A percentile compares a stretch with the other conserved stretches of the same genome.
Conservation (phyloP, 352 stramenopile species). For the Globisporangium polare region DNA sequence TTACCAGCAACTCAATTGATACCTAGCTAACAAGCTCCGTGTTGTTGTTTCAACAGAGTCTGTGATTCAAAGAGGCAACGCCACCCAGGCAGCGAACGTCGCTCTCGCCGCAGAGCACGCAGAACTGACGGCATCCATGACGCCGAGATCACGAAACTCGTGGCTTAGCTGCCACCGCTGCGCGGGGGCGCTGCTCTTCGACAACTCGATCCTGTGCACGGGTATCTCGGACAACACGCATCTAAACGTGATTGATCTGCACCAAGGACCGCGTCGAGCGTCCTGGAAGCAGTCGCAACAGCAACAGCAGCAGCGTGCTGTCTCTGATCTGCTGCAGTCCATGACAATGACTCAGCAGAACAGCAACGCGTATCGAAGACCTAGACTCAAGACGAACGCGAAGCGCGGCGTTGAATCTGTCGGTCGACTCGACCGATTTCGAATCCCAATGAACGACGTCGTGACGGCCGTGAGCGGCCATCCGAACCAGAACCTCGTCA, state of each 20-base stretch:
- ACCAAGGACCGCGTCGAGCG: constrained; percentile 23
- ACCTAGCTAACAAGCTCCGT: too few species aligned
- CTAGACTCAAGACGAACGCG: neutral
- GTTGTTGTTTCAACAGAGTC: neutral
- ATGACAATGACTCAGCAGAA: neutral
- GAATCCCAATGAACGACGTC: constrained; percentile 36
- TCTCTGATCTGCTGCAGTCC: neutral
- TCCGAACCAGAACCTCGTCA: constrained; percentile 36
- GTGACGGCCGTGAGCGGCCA: constrained; percentile 46
- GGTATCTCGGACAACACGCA: constrained; percentile 32
- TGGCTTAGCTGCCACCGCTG: constrained; percentile 61
- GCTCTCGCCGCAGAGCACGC: constrained; percentile 24
- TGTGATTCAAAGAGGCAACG: constrained; percentile 17
- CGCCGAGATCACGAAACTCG: constrained; percentile 26
- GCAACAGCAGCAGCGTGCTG: neutral
- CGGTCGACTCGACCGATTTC: constrained; percentile 42
- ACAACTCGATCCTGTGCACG: constrained; percentile 47
- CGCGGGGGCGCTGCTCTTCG: constrained; percentile 35
- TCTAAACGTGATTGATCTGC: constrained; percentile 51
- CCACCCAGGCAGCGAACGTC: constrained; percentile 27
- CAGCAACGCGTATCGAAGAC: neutral
- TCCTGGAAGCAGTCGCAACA: neutral
- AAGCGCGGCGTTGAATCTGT: constrained; percentile 14
- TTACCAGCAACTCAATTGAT: too few species aligned
- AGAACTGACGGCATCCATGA: neutral